phyloP scores from a whole-genome alignment of 2,329 filamentous ascomycete genomes.

The Fusarium scirpi region DNA sequence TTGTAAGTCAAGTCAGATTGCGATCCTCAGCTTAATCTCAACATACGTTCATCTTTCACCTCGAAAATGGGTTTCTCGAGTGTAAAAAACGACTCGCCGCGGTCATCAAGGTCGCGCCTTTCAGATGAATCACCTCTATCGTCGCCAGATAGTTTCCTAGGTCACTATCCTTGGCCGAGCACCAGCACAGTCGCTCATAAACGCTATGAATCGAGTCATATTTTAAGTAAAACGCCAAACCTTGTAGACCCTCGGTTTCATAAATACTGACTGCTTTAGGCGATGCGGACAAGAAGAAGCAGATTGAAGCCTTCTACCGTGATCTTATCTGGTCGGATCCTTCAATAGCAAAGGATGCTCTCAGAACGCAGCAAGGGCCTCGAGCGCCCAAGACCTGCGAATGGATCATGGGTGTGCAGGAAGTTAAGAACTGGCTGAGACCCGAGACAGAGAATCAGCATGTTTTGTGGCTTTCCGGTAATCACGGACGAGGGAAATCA shows the following conservation, averaged over 20 bases:
- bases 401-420: constrained; percentile 24
- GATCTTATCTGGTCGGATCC: constrained; percentile 30
- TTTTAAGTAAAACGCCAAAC: constrained; percentile 14
- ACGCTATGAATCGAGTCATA: constrained; percentile 22
- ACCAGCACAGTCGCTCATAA: constrained; percentile 30
- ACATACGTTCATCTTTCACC: not conserved
- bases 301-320: constrained; percentile 25
- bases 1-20: constrained; percentile 11
- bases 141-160: constrained; percentile 29
- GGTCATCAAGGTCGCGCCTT: constrained; percentile 27
- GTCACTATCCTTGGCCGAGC: constrained; percentile 34
- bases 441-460: constrained; percentile 10
- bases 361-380: constrained; percentile 25
- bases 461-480: constrained; percentile 23
- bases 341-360: constrained; percentile 22
- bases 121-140: constrained; percentile 26
- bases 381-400: constrained; percentile 23
- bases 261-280: constrained; percentile 16
- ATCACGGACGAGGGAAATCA: constrained; percentile 24
- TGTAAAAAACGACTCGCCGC: constrained; percentile 19
- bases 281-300: constrained; percentile 17
- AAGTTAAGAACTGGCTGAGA: constrained; percentile 18
- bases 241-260: too few relatives aligned
- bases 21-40: constrained; percentile 6
- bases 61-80: constrained; percentile 16